Conservation (phyloP, 768 basidiomycete genomes). For the Strobilomyces dryophilus region DNA sequence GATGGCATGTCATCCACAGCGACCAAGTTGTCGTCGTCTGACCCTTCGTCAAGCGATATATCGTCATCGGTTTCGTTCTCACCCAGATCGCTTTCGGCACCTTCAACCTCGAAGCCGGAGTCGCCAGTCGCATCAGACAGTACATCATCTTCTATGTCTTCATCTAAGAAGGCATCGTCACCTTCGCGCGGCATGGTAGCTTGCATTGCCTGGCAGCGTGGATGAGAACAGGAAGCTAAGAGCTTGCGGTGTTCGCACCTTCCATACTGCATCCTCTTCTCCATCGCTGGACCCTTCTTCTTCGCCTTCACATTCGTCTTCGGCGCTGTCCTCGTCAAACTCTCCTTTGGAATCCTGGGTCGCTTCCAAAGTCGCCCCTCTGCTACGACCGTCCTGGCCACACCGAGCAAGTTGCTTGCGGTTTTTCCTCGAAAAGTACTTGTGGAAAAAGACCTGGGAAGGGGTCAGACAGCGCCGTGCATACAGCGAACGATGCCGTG, state of each 20-base stretch:
- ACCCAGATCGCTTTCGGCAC: slow-evolving; percentile 22
- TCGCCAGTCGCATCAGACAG: slow-evolving; percentile 29
- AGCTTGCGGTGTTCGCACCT: slow-evolving; percentile 44
- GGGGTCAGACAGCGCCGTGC: not conserved
- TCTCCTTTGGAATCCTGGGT: slow-evolving; percentile 25
- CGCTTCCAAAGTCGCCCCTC: slow-evolving; percentile 16
- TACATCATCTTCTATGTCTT: slow-evolving; percentile 28
- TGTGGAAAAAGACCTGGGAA: slow-evolving; percentile 81
- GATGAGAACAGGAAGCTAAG: not conserved
- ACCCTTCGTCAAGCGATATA: slow-evolving; percentile 57
- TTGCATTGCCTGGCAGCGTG: slow-evolving; percentile 70
- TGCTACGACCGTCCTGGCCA: slow-evolving; percentile 28
- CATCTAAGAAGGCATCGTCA: slow-evolving; percentile 42
- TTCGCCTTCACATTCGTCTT: slow-evolving; percentile 33
- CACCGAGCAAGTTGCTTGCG: slow-evolving; percentile 48
- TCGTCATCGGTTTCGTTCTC: slow-evolving; percentile 39
- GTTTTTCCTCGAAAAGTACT: slow-evolving; percentile 75
- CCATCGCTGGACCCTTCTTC: slow-evolving; percentile 39
- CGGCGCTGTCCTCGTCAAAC: slow-evolving; percentile 15
- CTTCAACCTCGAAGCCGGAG: slow-evolving; percentile 32
- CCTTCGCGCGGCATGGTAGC: slow-evolving; percentile 70
- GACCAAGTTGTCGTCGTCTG: slow-evolving; percentile 70
- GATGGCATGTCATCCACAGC: slow-evolving; percentile 50
- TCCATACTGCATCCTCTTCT: slow-evolving; percentile 82
- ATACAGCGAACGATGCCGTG: slow-evolving; percentile 25